Base-by-base conservation (phyloP, 2,329 filamentous ascomycete genomes). In the Penicillium sp. region DNA sequence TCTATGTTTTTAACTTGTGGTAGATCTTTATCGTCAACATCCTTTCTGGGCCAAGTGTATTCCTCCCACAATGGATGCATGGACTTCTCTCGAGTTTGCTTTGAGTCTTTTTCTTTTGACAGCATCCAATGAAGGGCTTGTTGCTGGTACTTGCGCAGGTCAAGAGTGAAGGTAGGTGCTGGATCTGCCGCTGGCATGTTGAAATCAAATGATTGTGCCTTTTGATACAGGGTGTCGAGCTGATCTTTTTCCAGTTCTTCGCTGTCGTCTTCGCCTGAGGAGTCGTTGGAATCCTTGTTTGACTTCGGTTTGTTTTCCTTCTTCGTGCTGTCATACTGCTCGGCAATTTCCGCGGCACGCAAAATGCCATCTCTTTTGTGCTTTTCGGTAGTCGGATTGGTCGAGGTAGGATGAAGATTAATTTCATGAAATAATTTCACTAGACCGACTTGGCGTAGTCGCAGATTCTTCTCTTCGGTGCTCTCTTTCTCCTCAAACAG, bases 61-160 rank as follows among this genome's bases (percentile, higher is more conserved):
- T 97, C 91, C 75, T 99, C 94, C 94, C 94, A 99, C 0, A 99
- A 75, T 0, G 94, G 94, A 74, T 99, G 93, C 91, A 99, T 96
- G 0, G 92, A 97, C 4, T 81, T 80, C 67, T 93, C 87, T 54
- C 86, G 85, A 38, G 86, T 83, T 12, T 85, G 83, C 64, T 86
- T 87, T 61, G 89, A 83, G 62, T 95, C 86, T 67, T 87, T 93
- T 73, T 99, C 94, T 72, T 97, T 97, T 5, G 87, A 84, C 62
- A 97, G 82, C 92, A 99, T 97, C 94, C 94, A 99, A 71, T 97
- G 82, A 6, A 99, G 77, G 0, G 94, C 92, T 74, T 99, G 94
- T 70, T 92, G 96, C 73, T 99, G 94, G 66, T 99, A 99, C 51
- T 91, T 91, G 3, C 94, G 87, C 29, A 99, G 80, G 38, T 87